phyloP scores from a whole-genome alignment of 2,329 filamentous ascomycete species.

The Sarocladium brachiariae region DNA sequence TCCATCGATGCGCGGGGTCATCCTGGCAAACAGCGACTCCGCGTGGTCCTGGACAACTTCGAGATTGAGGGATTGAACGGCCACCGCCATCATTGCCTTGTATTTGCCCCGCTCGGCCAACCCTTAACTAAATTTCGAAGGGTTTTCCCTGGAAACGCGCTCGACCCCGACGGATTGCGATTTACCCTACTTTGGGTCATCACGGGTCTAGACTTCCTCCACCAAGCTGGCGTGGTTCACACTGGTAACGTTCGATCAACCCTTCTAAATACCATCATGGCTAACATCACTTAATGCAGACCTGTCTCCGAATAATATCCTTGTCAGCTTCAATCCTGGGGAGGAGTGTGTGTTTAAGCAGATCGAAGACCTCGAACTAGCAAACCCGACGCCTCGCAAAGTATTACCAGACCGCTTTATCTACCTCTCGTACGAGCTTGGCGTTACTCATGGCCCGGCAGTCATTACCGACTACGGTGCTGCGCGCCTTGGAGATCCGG shows the following conservation, averaged over 20 bases:
- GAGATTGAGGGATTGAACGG: conserved; percentile 15
- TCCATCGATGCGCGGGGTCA: conserved; percentile 13
- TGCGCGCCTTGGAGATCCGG: conserved; percentile 18
- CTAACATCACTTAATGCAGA: too few species aligned
- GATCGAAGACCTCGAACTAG: conserved; percentile 13
- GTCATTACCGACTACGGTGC: conserved; percentile 25
- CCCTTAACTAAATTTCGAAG: conserved; percentile 18
- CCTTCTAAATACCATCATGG: neutral
- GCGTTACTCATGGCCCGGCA: conserved; percentile 15
- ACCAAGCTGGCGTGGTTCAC: conserved; percentile 15
- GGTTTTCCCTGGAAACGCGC: conserved; percentile 16
- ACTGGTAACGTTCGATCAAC: conserved; percentile 12
- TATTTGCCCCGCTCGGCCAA: conserved; percentile 16
- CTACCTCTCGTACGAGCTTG: conserved; percentile 20
- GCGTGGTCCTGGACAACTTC: conserved; percentile 13
- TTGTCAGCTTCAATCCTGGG: conserved; percentile 14
- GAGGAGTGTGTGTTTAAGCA: conserved; percentile 13
- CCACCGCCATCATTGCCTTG: conserved; percentile 15
- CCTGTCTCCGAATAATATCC: conserved; percentile 21
- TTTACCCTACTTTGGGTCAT: conserved; percentile 15
- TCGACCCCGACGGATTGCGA: conserved; percentile 19
- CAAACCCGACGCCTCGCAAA: conserved; percentile 18
- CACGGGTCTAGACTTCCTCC: conserved; percentile 16
- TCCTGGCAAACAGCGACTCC: conserved; percentile 13
- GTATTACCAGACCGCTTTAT: conserved; percentile 20